These are phyloP conservation scores for Xylariales sp. DNA, from an alignment of 2,329 filamentous ascomycete genomes.

Conservation along the genomic window DNA sequence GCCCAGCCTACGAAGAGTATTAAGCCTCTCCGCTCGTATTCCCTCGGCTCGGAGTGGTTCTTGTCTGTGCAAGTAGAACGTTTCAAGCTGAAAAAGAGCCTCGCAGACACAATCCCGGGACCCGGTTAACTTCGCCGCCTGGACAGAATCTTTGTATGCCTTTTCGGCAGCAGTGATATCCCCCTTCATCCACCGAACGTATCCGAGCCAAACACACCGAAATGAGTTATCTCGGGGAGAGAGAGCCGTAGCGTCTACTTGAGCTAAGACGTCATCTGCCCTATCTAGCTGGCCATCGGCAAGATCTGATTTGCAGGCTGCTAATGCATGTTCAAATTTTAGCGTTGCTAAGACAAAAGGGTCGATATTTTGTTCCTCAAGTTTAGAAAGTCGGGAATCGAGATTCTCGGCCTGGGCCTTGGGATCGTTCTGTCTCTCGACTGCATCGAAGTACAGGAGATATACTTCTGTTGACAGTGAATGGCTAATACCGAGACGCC, in stretches of 20 bases:
- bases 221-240: constrained; percentile 46
- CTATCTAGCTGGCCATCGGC: constrained; percentile 39
- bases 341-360: constrained; percentile 41
- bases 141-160: constrained; percentile 44
- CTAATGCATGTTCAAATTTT: constrained; percentile 45
- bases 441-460: constrained; percentile 46
- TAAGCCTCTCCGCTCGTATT: constrained; percentile 44
- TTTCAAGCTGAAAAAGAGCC: constrained; percentile 48
- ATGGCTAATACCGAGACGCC: constrained; percentile 42
- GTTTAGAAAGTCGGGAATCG: constrained; percentile 38
- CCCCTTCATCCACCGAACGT: constrained; percentile 43
- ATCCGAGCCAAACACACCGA: constrained; percentile 46
- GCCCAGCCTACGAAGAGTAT: constrained; percentile 40
- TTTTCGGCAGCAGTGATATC: constrained; percentile 41
- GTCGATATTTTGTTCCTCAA: constrained; percentile 33
- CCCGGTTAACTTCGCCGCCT: constrained; percentile 43
- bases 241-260: constrained; percentile 37
- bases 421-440: constrained; percentile 43
- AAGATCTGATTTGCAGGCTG: constrained; percentile 45
- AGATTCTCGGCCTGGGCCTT: constrained; percentile 41
- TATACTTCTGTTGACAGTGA: constrained; percentile 44
- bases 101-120: constrained; percentile 47
- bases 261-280: constrained; percentile 43
- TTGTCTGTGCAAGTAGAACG: constrained; percentile 44
- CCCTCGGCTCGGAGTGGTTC: constrained; percentile 43